Conservation (phyloP, 2,329 filamentous ascomycete genomes). For the Colletotrichum sp. region DNA sequence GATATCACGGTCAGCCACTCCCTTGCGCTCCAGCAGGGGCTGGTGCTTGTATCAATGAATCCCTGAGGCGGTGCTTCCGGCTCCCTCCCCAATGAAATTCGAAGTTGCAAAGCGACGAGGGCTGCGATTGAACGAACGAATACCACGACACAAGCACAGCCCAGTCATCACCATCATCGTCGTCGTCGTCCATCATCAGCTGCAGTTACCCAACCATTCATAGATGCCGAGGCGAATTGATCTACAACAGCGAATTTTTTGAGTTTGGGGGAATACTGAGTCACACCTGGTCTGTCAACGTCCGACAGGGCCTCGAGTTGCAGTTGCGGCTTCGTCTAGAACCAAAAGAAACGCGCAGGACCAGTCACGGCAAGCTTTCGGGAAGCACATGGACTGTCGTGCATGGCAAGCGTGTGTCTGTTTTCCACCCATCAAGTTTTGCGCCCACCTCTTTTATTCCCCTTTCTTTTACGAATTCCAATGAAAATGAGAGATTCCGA, state of each 20-base stretch:
- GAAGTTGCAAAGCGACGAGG: neutral
- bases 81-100: neutral
- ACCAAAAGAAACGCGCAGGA: neutral
- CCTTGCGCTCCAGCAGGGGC: neutral
- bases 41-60: neutral
- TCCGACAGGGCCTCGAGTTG: neutral
- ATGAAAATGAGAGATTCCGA: neutral
- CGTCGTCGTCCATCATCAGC: neutral
- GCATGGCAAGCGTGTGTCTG: neutral
- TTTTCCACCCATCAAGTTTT: neutral
- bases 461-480: neutral
- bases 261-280: neutral
- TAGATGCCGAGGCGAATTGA: neutral
- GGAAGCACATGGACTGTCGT: constrained; percentile 11
- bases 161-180: neutral
- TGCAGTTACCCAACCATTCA: neutral
- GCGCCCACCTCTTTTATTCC: neutral
- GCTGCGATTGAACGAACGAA: neutral
- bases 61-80: constrained; percentile 12
- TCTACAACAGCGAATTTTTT: neutral
- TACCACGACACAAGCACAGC: neutral
- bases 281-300: neutral
- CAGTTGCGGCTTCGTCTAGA: neutral
- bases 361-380: neutral
- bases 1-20: constrained; percentile 1